Base-by-base conservation (phyloP, 164 flowering plant genomes). In the Cinnamomum micranthum region DNA sequence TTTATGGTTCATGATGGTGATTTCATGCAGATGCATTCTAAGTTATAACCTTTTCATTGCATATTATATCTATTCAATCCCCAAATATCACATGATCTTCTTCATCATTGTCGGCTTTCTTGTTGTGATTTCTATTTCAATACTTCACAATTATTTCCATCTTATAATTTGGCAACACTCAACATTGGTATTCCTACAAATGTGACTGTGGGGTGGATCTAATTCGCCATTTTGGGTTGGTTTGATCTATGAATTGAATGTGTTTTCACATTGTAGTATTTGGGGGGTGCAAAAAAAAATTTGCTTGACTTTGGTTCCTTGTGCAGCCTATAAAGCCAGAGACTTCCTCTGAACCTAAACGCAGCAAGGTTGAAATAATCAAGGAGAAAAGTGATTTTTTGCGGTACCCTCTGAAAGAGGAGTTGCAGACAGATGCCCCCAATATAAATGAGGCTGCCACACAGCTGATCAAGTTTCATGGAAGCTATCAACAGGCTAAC, bases 381-480 rank as follows among this genome's bases (percentile, higher is more conserved):
- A 96, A 96, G 82, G 99, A 96, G 77, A 86, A 94, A 3, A 96
- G 98, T 76, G 87, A 96, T 80, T 96, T 80, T 76, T 88, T 96
- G 51, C 86, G 99, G 78, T 96, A 90, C 73, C 99, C 98, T 70
- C 92, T 96, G 27, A 96, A 94, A 65, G 99, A 94, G 88, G 99
- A 96, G 82, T 73, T 96, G 76, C 68, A 87, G 69, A 87, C 92
- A 3, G 99, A 94, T 76, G 89, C 95, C 25, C 90, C 98, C 3
- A 88, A 88, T 76, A 79, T 94, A 50, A 96, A 91, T 81, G 99
- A 96, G 82, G 80, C 91, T 74, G 97, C 98, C 59, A 88, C 91
- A 24, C 99, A 96, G 77, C 62, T 96, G 76, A 96, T 96, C 81
- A 96, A 96, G 86, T 96, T 96, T 79, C 99, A 96, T 81, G 99